Base-by-base conservation (phyloP, 2,329 filamentous ascomycete species). In the Nannizziopsis arthrosporioides region DNA sequence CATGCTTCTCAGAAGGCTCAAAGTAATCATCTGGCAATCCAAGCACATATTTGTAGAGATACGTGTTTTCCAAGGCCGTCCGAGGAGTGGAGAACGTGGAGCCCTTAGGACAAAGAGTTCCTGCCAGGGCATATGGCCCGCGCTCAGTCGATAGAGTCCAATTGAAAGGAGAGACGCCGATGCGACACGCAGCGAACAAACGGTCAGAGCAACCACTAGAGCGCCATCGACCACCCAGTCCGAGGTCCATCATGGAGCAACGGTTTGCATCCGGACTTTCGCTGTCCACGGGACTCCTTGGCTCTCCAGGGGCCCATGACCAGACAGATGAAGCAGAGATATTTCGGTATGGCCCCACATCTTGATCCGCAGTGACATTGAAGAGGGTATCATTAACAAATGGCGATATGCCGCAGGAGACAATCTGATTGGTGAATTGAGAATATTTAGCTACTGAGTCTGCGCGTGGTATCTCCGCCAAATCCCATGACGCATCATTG, bases 1-100 rank as follows among this genome's bases (percentile, higher is more conserved):
- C 53, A 5, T 59, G 50, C 5, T 66, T 57, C 5, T 56, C 52
- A 4, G 60, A 60, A 2, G 55, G 9, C 8, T 57, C 32, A 54
- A 62, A 49, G 40, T 60, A 12, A 14, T 19, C 14, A 51, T 37
- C 57, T 52, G 53, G 59, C 50, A 62, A 55, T 53, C 63, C 50
- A 53, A 66, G 48, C 57, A 67, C 30, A 19, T 68, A 63, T n/a
- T 64, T 59, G 47, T 73, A 66, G 0, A 84, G 66, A 56, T 81
- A 79, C 1, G 66, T 66, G 53, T 82, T 83, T 58, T 84, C 81
- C 2, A 84, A 68, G 1, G 75, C 73, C 0, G 78, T 82, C 34
- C 77, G 72, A 0, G 81, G 80, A 1, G 75, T 71, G 27, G 70
- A 66, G 56, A 84, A 82, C 1, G 48, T 59, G n/a, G 69, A 70